Percentiles rank a stretch among this genome's conserved stretches.
Conservation (phyloP, 257 asterid species). For the Plantago ovata region DNA sequence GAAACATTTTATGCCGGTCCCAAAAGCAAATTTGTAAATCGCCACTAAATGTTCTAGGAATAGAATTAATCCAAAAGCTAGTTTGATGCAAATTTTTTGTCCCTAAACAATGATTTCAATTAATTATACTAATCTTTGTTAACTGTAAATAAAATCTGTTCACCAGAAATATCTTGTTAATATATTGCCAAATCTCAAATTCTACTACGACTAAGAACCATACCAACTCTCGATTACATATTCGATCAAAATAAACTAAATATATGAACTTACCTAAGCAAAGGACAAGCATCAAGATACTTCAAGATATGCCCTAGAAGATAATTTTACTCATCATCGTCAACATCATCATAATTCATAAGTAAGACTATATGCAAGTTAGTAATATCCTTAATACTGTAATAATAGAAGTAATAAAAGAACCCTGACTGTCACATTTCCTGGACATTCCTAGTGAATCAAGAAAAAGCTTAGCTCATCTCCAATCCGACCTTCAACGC, state of each 20-base stretch:
- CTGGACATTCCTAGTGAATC: constrained; percentile 2
- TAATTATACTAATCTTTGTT: too few species aligned
- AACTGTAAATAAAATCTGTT: too few species aligned
- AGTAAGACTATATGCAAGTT: constrained; percentile 13
- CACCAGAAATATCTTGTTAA: too few species aligned
- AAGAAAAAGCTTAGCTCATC: neutral
- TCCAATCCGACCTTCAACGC: neutral
- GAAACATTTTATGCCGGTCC: too few species aligned
- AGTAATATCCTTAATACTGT: neutral
- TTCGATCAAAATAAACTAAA: neutral
- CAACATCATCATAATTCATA: too few species aligned
- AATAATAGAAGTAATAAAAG: constrained; percentile 16
- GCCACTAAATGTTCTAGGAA: too few species aligned
- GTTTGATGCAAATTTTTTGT: too few species aligned
- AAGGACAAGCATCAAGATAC: neutral
- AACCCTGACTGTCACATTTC: neutral
- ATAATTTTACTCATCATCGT: neutral
- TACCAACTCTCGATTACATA: neutral
- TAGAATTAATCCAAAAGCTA: too few species aligned
- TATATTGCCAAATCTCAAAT: neutral
- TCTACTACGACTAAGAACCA: constrained; percentile 5
- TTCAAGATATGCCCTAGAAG: neutral
- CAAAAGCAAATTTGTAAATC: too few species aligned
- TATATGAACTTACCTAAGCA: constrained; percentile 3
- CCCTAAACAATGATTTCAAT: too few species aligned